Evolutionary conservation across 2,329 filamentous ascomycete species (phyloP).

Genomic region (Pezicula carpinea): DNA sequence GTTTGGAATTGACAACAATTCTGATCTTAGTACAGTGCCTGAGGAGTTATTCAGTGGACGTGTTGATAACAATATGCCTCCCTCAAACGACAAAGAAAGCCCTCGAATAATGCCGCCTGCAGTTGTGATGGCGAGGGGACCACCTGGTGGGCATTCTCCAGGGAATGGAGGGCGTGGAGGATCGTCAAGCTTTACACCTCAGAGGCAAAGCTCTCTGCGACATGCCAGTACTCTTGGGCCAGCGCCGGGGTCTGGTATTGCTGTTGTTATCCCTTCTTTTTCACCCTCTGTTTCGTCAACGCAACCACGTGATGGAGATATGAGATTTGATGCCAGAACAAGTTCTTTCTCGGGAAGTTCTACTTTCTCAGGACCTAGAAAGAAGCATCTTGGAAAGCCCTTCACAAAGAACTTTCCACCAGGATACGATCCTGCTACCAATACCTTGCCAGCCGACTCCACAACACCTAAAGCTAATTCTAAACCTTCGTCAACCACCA

Average conservation of each 20-base stretch:
- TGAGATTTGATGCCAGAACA: neutral
- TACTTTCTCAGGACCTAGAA: neutral
- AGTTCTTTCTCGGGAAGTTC: constrained; percentile 1
- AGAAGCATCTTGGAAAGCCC: neutral
- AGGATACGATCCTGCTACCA: neutral
- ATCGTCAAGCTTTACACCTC: neutral
- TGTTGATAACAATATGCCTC: neutral
- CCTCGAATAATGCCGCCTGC: too few relatives aligned
- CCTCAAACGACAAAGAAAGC: neutral
- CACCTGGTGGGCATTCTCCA: too few relatives aligned
- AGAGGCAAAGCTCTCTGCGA: neutral
- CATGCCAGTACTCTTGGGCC: neutral
- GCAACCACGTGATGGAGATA: neutral
- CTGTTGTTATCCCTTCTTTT: neutral
- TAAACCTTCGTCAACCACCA: neutral
- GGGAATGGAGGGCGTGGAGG: neutral
- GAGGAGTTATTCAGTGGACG: constrained; percentile 3
- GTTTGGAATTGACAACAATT: constrained; percentile 4
- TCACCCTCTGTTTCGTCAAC: neutral
- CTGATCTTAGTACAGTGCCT: constrained; percentile 7
- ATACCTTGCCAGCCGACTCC: neutral
- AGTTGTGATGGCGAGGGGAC: too few relatives aligned
- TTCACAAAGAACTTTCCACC: neutral
- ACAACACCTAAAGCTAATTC: constrained; percentile 8
- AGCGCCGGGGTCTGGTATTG: neutral